Conservation (phyloP, 495 filamentous ascomycete species). For the Parathielavia hyrcaniae region DNA sequence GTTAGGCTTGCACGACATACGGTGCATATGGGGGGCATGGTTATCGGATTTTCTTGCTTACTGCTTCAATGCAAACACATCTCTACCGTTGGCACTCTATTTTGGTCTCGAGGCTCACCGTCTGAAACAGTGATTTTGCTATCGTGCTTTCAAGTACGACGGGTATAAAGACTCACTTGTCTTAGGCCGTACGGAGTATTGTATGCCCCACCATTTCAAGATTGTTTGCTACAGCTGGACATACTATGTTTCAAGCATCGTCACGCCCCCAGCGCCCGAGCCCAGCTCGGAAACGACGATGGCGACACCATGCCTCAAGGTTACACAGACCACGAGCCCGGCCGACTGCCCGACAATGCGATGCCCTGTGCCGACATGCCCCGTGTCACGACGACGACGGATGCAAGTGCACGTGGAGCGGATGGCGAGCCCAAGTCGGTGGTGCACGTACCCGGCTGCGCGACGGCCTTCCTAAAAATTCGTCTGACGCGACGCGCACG, state of each 20-base stretch:
- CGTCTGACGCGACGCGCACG: constrained; percentile 35
- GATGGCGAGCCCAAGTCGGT: constrained; percentile 35
- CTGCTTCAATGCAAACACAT: not conserved
- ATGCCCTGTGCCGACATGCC: constrained; percentile 40
- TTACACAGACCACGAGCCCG: constrained; percentile 37
- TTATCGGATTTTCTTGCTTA: not conserved
- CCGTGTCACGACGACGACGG: constrained; percentile 26
- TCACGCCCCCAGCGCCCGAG: constrained; percentile 23
- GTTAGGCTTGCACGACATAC: not conserved
- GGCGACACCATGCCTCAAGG: constrained; percentile 33
- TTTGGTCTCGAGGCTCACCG: no score
- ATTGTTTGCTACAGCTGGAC: no score
- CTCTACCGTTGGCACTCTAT: no score
- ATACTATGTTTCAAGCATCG: no score
- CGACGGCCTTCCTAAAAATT: constrained; percentile 33
- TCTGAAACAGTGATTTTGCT: no score
- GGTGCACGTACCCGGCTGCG: constrained; percentile 38
- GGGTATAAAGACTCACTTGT: no score
- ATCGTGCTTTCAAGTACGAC: no score
- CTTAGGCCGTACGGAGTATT: no score
- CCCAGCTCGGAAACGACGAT: constrained; percentile 8
- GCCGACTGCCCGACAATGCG: constrained; percentile 35
- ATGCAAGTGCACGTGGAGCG: constrained; percentile 39
- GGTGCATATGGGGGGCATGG: not conserved
- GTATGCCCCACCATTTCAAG: no score